Evolutionary conservation across 768 basidiomycete genomes (phyloP), one percentile per base, ranked within the genome.

Genomic region (Suillus hirtellus): DNA sequence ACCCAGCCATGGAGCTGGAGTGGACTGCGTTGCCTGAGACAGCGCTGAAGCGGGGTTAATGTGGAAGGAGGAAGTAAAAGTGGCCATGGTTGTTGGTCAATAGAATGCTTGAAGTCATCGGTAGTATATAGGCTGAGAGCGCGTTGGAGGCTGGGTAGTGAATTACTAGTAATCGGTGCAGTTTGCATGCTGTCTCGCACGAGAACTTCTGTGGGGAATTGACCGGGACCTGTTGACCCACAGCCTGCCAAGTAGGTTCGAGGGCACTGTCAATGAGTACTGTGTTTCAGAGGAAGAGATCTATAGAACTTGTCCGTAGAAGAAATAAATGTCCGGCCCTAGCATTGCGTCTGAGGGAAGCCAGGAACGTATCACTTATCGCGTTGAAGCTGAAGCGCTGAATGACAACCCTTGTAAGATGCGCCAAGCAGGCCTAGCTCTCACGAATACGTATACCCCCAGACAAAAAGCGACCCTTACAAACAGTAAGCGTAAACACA

Each of bases 1-100:
- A 10, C 71, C 73, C 14, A 86, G 72, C 56, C 77, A 83, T 31
- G 85, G 84, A 8, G 84, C 71, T 11, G 83, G 81, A 21, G 77
- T 71, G 53, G 83, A 78, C 60, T 81, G 72, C 21, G 83, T 80
- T 12, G 82, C 73, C 4, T 58, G 56, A 58, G 56, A 58, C 4
- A 58, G 11, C 17, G 10, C 10, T 31, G 56, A 42, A 27, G 37
- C 55, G 15, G 55, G 8, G 24, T 58, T 42, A 1, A 58, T 27
- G 24, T 58, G 55, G 40, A 56, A 27, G 38, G 55, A 40, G 37
- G 55, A 56, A 4, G 55, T 10, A 10, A 40, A 40, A 17, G 21
- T 40, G 24, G n/a, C 24, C 56, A 58, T 58, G 17, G 42, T 42
- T 40, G 10, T 34, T 53, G 31, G 17, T 53, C 49, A 19, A 19